Evolutionary conservation across 2,329 filamentous ascomycete genomes (phyloP).

Genomic region (Pyrenochaeta sp.): DNA sequence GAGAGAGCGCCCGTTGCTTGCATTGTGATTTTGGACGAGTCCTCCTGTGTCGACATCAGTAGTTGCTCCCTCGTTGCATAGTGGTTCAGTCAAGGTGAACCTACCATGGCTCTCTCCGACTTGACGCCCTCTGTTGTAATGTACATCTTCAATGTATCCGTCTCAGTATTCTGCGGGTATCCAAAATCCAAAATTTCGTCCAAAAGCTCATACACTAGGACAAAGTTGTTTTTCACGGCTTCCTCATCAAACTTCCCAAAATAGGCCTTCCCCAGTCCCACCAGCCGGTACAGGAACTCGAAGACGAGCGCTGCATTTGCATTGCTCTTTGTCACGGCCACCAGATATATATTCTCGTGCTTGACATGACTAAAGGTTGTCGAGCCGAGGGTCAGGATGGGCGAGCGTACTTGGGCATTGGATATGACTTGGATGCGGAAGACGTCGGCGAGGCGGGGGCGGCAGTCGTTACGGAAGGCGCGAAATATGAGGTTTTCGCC

Average conservation of each 20-base stretch:
- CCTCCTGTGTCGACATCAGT: slow-evolving; percentile 62
- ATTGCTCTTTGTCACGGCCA: slow-evolving; percentile 98
- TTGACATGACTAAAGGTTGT: slow-evolving; percentile 99
- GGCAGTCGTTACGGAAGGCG: slow-evolving; percentile 97
- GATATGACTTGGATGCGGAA: slow-evolving; percentile 99
- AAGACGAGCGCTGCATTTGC: slow-evolving; percentile 98
- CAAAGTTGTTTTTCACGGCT: slow-evolving; percentile 99
- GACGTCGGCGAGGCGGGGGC: slow-evolving; percentile 95
- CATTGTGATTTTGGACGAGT: slow-evolving; percentile 98
- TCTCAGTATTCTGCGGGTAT: slow-evolving; percentile 98
- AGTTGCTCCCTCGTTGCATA: not conserved
- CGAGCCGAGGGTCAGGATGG: slow-evolving; percentile 94
- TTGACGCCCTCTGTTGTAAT: slow-evolving; percentile 99
- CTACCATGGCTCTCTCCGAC: slow-evolving; percentile 75
- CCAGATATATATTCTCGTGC: slow-evolving; percentile 98
- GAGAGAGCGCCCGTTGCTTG: slow-evolving; percentile 96
- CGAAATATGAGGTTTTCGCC: slow-evolving; percentile 99
- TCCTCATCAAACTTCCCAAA: slow-evolving; percentile 99
- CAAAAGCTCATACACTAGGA: slow-evolving; percentile 94
- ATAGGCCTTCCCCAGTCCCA: slow-evolving; percentile 90
- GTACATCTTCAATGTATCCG: slow-evolving; percentile 99
- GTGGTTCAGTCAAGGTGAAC: not conserved
- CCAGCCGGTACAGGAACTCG: slow-evolving; percentile 94
- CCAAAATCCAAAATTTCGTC: slow-evolving; percentile 99
- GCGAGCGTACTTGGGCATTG: slow-evolving; percentile 95